Conservation (phyloP, 164 flowering plant genomes). For the Vitis rupestris region DNA sequence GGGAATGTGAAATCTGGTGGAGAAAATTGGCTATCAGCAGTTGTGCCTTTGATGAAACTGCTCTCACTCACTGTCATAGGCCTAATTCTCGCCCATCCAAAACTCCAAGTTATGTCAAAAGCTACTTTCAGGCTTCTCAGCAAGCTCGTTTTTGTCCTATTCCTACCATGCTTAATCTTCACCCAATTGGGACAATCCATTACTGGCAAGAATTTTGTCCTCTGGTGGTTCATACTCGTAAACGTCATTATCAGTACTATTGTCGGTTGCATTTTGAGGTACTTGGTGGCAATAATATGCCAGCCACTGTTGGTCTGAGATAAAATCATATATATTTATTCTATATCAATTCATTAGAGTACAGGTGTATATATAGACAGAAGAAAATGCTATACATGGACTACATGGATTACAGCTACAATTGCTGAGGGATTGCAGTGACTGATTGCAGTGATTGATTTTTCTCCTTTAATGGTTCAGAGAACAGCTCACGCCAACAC, state of each 20-base stretch:
- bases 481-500: too few relatives aligned
- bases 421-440: too few relatives aligned
- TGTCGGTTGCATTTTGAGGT: constrained; percentile 57
- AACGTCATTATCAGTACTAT: constrained; percentile 53
- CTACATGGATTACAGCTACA: too few relatives aligned
- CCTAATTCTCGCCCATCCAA: constrained; percentile 50
- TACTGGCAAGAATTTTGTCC: constrained; percentile 35
- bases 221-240: constrained; percentile 79
- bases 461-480: too few relatives aligned
- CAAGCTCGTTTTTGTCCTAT: constrained; percentile 68
- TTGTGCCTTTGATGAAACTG: constrained; percentile 58
- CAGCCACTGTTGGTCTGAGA: too few relatives aligned
- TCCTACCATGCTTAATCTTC: constrained; percentile 68
- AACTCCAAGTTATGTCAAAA: constrained; percentile 43
- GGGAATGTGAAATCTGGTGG: constrained; percentile 1
- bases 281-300: constrained; percentile 48
- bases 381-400: too few relatives aligned
- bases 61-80: constrained; percentile 52
- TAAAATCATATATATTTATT: too few relatives aligned
- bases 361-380: too few relatives aligned
- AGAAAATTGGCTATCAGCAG: constrained; percentile 31
- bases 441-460: too few relatives aligned
- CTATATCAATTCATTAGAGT: too few relatives aligned
- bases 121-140: constrained; percentile 65
- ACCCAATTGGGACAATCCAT: constrained; percentile 48